Percentiles rank a stretch among this genome's conserved stretches.
Evolutionary conservation across 208 protist genomes (phyloP).

Genomic region (Trypanosomatidae sp.): DNA sequence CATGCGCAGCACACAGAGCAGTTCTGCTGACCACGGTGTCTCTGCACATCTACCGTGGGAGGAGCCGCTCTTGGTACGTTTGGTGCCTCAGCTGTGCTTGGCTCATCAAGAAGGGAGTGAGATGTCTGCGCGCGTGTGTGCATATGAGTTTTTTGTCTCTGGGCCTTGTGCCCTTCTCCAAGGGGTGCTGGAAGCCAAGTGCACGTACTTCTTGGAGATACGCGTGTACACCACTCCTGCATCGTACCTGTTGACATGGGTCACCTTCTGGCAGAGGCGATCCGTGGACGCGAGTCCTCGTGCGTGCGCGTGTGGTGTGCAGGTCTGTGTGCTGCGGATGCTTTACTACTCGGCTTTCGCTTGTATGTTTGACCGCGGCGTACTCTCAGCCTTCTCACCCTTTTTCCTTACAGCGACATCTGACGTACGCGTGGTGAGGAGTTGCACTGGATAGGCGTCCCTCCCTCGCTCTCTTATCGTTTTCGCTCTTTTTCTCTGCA

Average conservation of each 20-base stretch:
- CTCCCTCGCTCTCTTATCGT: not conserved
- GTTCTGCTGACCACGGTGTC: not conserved
- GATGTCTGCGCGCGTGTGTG: not conserved
- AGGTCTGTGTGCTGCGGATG: not conserved
- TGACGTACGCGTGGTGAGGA: not conserved
- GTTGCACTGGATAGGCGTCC: not conserved
- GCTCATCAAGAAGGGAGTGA: not conserved
- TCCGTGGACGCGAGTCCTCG: not conserved
- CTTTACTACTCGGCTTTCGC: not conserved
- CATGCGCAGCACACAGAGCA: not conserved
- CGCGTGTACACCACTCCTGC: not conserved
- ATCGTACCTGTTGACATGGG: not conserved
- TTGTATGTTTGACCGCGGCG: not conserved
- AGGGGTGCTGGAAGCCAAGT: not conserved
- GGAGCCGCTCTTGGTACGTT: not conserved
- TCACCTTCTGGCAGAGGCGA: constrained; percentile 34
- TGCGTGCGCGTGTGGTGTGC: not conserved
- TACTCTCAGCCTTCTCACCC: not conserved
- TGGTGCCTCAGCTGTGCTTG: not conserved
- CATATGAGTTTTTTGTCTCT: not conserved
- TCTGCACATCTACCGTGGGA: not conserved
- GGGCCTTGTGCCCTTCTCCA: not conserved
- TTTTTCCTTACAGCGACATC: not conserved
- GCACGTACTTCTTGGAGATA: not conserved
- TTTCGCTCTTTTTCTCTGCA: not conserved